Base-by-base conservation (phyloP, 2,329 filamentous ascomycete species). In the Stagonosporopsis vannaccii region DNA sequence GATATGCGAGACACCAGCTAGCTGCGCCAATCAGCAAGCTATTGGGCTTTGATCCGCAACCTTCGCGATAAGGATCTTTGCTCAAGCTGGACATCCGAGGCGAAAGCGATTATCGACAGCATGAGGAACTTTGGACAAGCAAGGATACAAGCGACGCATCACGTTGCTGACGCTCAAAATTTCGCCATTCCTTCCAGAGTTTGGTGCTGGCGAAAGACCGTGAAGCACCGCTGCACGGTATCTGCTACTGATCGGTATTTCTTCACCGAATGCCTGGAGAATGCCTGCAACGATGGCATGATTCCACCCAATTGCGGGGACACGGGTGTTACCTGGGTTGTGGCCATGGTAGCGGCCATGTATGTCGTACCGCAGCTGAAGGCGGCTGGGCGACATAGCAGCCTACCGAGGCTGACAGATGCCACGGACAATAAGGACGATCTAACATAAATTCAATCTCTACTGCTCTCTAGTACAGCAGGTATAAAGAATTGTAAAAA, bases 1-100 rank as follows among this genome's bases (percentile, higher is more conserved):
- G 23, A n/a, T 42, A 43, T 43, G 53, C 42, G n/a, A 35, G 53
- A 51, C 23, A 51, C 32, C 33, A 26, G 17, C 15, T 19, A 32
- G 45, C 26, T 48, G 23, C 36, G 36, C 23, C 17, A 32, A 37
- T 46, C 17, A 36, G 19, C 11, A 30, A 50, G 42, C 42, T 2
- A 17, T 15, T n/a, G 23, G 43, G 32, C 23, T 26, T 43, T 43
- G 3, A 17, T 12, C 17, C 8, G 20, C n/a, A 42, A 35, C 37
- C 30, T 26, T 33, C 9, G n/a, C 22, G 17, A 42, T 20, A 30
- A 51, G 28, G 33, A 15, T 46, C 26, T 46, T 30, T 15, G 28
- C 46, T 51, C 17, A 22, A 41, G 41, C 19, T 23, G 22, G 37
- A 37, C 4, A 44, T 30, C 13, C 20, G 28, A 51, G 17, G 19